These are phyloP conservation scores for Neophaeococcomyces aloes DNA, from an alignment of 2,329 filamentous ascomycete species.

Conservation along the genomic window DNA sequence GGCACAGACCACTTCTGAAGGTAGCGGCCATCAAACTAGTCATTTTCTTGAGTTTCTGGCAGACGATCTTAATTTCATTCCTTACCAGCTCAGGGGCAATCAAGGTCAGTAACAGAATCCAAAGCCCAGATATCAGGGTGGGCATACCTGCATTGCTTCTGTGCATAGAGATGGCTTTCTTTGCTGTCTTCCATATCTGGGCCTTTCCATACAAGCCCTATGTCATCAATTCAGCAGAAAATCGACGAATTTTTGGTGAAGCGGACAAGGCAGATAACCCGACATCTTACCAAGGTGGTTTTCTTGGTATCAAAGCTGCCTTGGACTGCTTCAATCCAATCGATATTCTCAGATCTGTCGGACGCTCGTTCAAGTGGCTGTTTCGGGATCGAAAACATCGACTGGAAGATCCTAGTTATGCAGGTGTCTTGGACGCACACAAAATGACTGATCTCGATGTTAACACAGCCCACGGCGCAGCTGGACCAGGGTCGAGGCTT, in stretches of 20 bases:
- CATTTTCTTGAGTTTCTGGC: slow-evolving; percentile 88
- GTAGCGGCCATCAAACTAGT: slow-evolving; percentile 80
- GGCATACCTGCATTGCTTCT: slow-evolving; percentile 69
- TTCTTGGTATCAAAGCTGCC: slow-evolving; percentile 54
- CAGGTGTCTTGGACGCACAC: neutral
- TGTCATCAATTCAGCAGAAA: slow-evolving; percentile 36
- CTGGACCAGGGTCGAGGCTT: neutral
- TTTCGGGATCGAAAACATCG: slow-evolving; percentile 57
- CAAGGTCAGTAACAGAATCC: slow-evolving; percentile 50
- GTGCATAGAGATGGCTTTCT: slow-evolving; percentile 76
- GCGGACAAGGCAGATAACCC: neutral
- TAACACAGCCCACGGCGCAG: neutral
- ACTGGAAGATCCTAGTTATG: slow-evolving; percentile 31
- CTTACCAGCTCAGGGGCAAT: slow-evolving; percentile 54
- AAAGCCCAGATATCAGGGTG: slow-evolving; percentile 66
- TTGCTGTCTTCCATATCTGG: slow-evolving; percentile 67
- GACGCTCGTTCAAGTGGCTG: slow-evolving; percentile 68
- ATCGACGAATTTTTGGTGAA: slow-evolving; percentile 32
- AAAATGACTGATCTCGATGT: slow-evolving; percentile 4
- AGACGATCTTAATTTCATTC: slow-evolving; percentile 53
- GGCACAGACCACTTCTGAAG: slow-evolving; percentile 66
- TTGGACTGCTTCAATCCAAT: slow-evolving; percentile 66
- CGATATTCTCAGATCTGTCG: slow-evolving; percentile 72
- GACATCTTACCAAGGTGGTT: slow-evolving; percentile 53
- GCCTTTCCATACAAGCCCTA: slow-evolving; percentile 73